Evolutionary conservation across 2,329 filamentous ascomycete species (phyloP).

Genomic region (Knufia petricola): DNA sequence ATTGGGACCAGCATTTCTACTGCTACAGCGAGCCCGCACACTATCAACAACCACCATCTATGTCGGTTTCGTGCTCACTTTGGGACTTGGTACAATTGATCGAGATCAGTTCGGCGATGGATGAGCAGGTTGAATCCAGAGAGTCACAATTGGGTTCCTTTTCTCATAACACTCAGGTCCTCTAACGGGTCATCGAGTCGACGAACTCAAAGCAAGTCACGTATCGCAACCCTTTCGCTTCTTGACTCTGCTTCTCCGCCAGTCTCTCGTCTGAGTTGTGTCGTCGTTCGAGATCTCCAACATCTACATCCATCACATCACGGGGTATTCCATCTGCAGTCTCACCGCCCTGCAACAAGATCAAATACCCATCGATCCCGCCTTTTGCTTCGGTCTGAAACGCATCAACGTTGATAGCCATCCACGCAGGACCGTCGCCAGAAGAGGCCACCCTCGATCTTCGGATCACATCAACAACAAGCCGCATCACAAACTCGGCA

Average conservation of each 20-base stretch:
- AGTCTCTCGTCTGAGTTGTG: no score
- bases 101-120: no score
- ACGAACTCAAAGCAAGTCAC: conserved; percentile 9
- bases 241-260: not conserved
- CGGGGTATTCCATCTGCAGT: not conserved
- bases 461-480: conserved; percentile 16
- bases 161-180: no score
- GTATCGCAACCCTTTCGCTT: not conserved
- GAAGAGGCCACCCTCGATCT: conserved; percentile 22
- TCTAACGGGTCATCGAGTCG: no score
- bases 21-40: no score
- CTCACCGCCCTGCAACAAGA: conserved; percentile 13
- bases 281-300: not conserved
- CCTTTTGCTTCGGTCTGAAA: conserved; percentile 15
- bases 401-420: conserved; percentile 16
- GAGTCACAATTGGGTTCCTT: no score
- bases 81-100: no score
- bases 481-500: conserved; percentile 4
- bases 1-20: no score
- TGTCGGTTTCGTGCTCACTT: no score
- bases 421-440: conserved; percentile 10
- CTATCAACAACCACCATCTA: no score
- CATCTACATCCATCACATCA: not conserved
- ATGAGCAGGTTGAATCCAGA: no score
- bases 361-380: conserved; percentile 18